phyloP scores from a whole-genome alignment of 345 rosid species.

The Aquilaria sinensis region DNA sequence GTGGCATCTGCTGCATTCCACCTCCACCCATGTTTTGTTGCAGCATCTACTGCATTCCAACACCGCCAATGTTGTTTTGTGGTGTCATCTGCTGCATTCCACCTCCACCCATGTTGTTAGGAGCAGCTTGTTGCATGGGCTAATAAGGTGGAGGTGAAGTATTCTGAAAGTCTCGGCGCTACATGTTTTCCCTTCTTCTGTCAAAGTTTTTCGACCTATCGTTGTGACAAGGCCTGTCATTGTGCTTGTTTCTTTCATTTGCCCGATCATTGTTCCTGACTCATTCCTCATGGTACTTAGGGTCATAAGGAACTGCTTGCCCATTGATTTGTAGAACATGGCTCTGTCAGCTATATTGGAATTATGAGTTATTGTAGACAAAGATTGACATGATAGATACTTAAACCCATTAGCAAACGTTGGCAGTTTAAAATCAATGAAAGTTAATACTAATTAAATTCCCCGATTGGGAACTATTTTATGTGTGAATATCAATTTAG shows the following conservation, averaged over 20 bases:
- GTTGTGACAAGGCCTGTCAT: slow-evolving; percentile 65
- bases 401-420: too few relatives aligned
- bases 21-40: slow-evolving; percentile 18
- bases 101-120: slow-evolving; percentile 10
- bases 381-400: too few relatives aligned
- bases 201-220: slow-evolving; percentile 87
- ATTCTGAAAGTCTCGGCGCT: slow-evolving; percentile 15
- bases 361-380: too few relatives aligned
- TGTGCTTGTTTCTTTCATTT: slow-evolving; percentile 81
- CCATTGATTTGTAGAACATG: too few relatives aligned
- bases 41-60: slow-evolving; percentile 17
- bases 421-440: too few relatives aligned
- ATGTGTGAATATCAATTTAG: too few relatives aligned
- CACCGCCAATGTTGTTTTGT: neutral
- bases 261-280: slow-evolving; percentile 86
- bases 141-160: slow-evolving; percentile 26
- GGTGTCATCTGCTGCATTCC: slow-evolving; percentile 26
- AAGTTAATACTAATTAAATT: too few relatives aligned
- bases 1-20: too few relatives aligned
- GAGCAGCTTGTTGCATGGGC: too few relatives aligned
- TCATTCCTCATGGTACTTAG: slow-evolving; percentile 98
- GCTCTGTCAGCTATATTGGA: too few relatives aligned
- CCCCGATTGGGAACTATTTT: too few relatives aligned
- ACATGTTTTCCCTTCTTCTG: slow-evolving; percentile 83
- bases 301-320: slow-evolving; percentile 92